phyloP scores from a whole-genome alignment of 208 protist genomes.

The Herpetomonas samuelpessoai region DNA sequence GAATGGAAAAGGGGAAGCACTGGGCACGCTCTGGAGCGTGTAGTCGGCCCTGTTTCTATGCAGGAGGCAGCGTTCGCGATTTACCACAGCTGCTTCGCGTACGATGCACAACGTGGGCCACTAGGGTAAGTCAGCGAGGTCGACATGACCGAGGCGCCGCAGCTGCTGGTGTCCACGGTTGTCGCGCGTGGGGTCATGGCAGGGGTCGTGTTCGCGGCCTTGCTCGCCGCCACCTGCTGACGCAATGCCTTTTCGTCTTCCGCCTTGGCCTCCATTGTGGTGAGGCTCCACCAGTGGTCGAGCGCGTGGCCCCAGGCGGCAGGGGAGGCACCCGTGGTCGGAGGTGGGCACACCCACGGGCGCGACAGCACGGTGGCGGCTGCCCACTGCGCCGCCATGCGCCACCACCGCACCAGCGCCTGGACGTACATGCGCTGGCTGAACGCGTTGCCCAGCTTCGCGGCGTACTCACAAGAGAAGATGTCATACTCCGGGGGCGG shows the following conservation, averaged over 20 bases:
- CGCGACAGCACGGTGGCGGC: constrained; percentile 2
- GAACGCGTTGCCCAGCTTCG: background rate
- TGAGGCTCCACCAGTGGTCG: constrained; percentile 15
- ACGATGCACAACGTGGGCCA: no score
- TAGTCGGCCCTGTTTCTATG: no score
- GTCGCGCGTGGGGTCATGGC: background rate
- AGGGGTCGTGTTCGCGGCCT: background rate
- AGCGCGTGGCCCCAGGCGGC: constrained; percentile 9
- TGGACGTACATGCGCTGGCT: constrained; percentile 6
- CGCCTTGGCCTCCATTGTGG: constrained; percentile 1
- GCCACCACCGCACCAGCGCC: constrained; percentile 14
- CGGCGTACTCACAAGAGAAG: constrained; percentile 2
- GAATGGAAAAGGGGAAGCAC: no score
- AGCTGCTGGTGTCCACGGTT: background rate
- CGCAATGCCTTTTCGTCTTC: constrained; percentile 5
- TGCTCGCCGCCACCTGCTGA: background rate
- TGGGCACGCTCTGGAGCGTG: no score
- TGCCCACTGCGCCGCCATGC: constrained; percentile 19
- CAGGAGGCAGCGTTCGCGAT: no score
- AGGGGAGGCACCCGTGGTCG: constrained; percentile 16
- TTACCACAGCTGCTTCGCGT: no score
- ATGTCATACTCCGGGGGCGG: constrained; percentile 13
- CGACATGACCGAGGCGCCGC: background rate
- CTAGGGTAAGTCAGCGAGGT: background rate
- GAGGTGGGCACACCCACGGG: constrained; percentile 21